phyloP scores from a whole-genome alignment of 108 stramenopile genomes.

The Nitzschia sp. region DNA sequence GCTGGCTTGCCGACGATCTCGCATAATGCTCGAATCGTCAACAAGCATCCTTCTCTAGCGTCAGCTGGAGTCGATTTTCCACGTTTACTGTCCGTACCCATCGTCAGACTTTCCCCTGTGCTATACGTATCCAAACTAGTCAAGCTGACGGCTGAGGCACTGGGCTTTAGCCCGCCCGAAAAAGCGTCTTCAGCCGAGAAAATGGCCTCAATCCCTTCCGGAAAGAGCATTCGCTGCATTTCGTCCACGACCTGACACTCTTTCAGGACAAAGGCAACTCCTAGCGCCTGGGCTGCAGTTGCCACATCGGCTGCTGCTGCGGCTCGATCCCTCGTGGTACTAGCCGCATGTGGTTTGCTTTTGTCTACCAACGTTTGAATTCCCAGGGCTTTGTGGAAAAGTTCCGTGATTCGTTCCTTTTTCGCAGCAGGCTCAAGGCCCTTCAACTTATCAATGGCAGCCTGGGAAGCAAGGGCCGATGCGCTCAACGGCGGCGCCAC shows the following conservation, averaged over 20 bases:
- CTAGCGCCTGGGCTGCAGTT: constrained; percentile 56
- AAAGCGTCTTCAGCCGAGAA: constrained; percentile 48
- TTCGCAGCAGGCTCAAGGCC: constrained; percentile 33
- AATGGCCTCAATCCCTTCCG: constrained; percentile 66
- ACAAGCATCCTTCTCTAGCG: constrained; percentile 79
- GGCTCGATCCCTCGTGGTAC: constrained; percentile 63
- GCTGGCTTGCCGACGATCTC: constrained; percentile 61
- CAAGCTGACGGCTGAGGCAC: constrained; percentile 69
- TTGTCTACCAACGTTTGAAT: constrained; percentile 53
- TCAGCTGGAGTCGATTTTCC: constrained; percentile 79
- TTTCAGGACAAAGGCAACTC: constrained; percentile 65
- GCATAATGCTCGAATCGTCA: constrained; percentile 81
- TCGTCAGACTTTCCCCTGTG: constrained; percentile 36
- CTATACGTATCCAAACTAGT: constrained; percentile 56
- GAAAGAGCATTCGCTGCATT: constrained; percentile 74
- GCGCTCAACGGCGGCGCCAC: constrained; percentile 62
- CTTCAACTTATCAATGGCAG: constrained; percentile 39
- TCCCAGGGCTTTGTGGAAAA: constrained; percentile 68
- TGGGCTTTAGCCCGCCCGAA: constrained; percentile 72
- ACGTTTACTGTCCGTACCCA: constrained; percentile 70
- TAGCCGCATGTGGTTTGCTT: constrained; percentile 69
- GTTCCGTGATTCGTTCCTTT: constrained; percentile 48
- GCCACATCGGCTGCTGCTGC: constrained; percentile 83
- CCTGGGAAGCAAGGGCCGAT: constrained; percentile 47
- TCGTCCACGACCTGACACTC: constrained; percentile 70